phyloP scores from a whole-genome alignment of 148 eudicot species.

The Vaccinium macrocarpon region DNA sequence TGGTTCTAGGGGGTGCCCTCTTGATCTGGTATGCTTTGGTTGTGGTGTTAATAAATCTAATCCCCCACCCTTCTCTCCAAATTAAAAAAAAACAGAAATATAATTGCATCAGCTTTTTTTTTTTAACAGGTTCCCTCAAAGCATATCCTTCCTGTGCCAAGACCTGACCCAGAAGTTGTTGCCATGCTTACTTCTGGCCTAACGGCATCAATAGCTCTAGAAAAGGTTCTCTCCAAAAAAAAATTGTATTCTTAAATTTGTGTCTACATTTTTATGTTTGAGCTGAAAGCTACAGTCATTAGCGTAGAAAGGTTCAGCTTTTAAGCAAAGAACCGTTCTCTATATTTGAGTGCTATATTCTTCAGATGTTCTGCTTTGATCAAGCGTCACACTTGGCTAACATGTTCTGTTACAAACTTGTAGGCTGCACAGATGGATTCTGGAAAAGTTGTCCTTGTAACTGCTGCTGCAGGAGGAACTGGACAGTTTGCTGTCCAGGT shows the following conservation, averaged over 20 bases:
- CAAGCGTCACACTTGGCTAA: background rate
- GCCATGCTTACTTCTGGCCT: conserved; percentile 99
- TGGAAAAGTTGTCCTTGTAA: conserved; percentile 83
- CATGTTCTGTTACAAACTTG: conserved; percentile 17
- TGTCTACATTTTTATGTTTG: background rate
- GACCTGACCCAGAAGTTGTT: conserved; percentile 95
- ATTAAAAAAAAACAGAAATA: background rate
- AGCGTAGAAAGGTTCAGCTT: background rate
- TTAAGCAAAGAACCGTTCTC: background rate
- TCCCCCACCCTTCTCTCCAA: background rate
- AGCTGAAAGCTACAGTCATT: background rate
- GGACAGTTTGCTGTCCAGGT: conserved; percentile 99
- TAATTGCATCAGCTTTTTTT: conserved; percentile 8
- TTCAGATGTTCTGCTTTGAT: background rate
- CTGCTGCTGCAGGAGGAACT: conserved; percentile 99
- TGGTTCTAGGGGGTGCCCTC: background rate
- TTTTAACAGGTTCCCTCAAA: conserved; percentile 69
- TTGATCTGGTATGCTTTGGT: background rate
- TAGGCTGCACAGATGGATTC: conserved; percentile 86
- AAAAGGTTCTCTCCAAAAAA: conserved; percentile 48
- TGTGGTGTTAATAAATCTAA: background rate
- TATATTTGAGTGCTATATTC: background rate
- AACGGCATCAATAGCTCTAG: conserved; percentile 94
- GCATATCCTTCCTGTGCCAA: conserved; percentile 83
- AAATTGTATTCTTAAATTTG: background rate